Percentiles rank a stretch among this genome's conserved stretches.
Conservation (phyloP, 441 rosid species). For the Populus hybrid region DNA sequence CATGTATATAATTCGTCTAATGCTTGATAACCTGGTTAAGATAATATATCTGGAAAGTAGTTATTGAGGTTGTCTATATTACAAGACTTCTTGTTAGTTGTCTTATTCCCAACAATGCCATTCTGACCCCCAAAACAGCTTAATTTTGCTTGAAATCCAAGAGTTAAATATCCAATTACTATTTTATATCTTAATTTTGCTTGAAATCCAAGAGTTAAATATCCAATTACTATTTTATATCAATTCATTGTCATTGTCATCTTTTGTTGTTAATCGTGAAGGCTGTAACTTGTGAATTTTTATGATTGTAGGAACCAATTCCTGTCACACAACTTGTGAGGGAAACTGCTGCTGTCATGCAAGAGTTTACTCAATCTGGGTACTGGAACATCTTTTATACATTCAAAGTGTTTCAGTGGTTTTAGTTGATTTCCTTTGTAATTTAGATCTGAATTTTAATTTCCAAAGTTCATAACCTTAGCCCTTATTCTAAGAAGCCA, state of each 20-base stretch:
- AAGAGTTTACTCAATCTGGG: conserved; percentile 94
- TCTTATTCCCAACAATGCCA: not conserved
- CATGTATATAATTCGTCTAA: no score
- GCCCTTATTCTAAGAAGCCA: not conserved
- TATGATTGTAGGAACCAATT: conserved; percentile 60
- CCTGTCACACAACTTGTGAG: conserved; percentile 88
- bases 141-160: not conserved
- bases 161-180: not conserved
- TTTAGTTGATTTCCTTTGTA: not conserved
- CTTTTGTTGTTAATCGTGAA: conserved; percentile 2
- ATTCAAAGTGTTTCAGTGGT: not conserved
- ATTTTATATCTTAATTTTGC: not conserved
- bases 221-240: not conserved
- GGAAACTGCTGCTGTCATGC: conserved; percentile 91
- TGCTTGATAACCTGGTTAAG: not conserved
- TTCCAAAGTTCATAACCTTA: not conserved
- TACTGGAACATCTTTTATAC: conserved; percentile 18
- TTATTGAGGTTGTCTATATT: not conserved
- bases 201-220: not conserved
- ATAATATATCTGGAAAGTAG: not conserved
- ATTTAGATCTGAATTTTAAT: not conserved
- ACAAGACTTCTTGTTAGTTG: not conserved
- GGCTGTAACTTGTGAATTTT: conserved; percentile 5
- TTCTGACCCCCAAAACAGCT: not conserved
- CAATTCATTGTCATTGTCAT: not conserved